Evolutionary conservation across 2,329 filamentous ascomycete species (phyloP).

Genomic region (Colletotrichum liaoningense): DNA sequence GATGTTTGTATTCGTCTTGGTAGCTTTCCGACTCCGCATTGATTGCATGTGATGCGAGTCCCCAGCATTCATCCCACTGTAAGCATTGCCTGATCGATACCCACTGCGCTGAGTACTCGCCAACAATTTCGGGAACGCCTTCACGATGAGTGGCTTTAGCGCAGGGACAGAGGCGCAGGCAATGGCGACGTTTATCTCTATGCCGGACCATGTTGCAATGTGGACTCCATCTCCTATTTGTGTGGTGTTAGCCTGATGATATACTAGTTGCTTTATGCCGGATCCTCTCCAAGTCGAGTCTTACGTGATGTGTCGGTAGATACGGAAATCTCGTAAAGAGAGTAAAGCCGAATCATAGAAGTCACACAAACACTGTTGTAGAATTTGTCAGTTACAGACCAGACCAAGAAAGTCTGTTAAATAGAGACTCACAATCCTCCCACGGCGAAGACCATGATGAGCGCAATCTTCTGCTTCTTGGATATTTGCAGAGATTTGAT

Average conservation of each 20-base stretch:
- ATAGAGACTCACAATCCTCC: slow-evolving; percentile 43
- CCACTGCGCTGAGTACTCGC: slow-evolving; percentile 7
- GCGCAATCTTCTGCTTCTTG: slow-evolving; percentile 53
- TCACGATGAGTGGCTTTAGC: slow-evolving; percentile 46
- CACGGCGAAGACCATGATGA: slow-evolving; percentile 51
- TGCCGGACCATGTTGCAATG: slow-evolving; percentile 40
- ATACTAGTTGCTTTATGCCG: too few species aligned
- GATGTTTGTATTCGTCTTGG: not conserved
- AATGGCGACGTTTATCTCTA: slow-evolving; percentile 49
- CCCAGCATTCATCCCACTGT: not conserved
- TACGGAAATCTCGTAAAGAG: slow-evolving; percentile 28
- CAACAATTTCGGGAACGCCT: slow-evolving; percentile 37
- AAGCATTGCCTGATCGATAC: not conserved
- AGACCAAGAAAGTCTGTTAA: too few species aligned
- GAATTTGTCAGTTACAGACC: too few species aligned
- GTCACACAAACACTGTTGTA: too few species aligned
- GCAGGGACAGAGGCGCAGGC: slow-evolving; percentile 48
- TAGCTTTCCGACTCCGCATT: not conserved
- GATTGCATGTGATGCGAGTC: slow-evolving; percentile 18
- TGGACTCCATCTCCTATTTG: not conserved
- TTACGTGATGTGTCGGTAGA: too few species aligned
- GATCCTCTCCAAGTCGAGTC: too few species aligned
- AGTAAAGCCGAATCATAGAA: slow-evolving; percentile 17
- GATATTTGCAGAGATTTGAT: slow-evolving; percentile 49
- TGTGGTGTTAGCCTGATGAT: too few species aligned